Evolutionary conservation across 73 alveolate genomes (phyloP).

Genomic region (Stentor coeruleus): DNA sequence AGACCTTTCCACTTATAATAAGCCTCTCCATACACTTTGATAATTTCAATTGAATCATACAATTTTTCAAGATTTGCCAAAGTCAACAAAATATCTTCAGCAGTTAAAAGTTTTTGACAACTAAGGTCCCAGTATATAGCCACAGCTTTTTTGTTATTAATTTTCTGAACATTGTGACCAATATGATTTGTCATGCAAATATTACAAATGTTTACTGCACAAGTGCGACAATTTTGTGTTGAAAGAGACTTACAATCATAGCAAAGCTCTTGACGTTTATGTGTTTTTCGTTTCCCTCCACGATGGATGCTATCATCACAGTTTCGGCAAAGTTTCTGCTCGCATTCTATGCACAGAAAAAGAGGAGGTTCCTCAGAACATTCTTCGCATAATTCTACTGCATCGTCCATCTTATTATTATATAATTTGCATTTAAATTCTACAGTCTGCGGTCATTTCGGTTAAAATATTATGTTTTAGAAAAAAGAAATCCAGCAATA

Average conservation of each 20-base stretch:
- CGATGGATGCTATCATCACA: constrained; percentile 36
- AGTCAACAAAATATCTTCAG: background rate
- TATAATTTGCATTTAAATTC: background rate
- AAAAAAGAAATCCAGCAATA: too few relatives aligned
- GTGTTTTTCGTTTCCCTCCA: constrained; percentile 28
- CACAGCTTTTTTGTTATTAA: background rate
- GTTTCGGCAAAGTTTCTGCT: constrained; percentile 12
- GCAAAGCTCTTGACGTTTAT: constrained; percentile 16
- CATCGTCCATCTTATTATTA: background rate
- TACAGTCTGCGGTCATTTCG: background rate
- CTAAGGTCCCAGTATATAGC: background rate
- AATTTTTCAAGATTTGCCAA: background rate
- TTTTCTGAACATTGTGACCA: background rate
- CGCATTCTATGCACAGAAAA: constrained; percentile 33
- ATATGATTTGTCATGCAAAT: background rate
- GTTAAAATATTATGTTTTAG: too few relatives aligned
- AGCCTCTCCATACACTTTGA: background rate
- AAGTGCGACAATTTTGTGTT: background rate
- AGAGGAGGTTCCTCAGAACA: constrained; percentile 13
- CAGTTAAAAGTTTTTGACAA: background rate
- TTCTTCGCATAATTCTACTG: constrained; percentile 14
- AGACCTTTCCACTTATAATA: background rate
- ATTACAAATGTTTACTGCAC: background rate
- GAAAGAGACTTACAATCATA: background rate
- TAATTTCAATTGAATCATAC: too few relatives aligned